phyloP scores from a whole-genome alignment of 2,329 filamentous ascomycete genomes.

The Ophiostoma novo-ulmi region DNA sequence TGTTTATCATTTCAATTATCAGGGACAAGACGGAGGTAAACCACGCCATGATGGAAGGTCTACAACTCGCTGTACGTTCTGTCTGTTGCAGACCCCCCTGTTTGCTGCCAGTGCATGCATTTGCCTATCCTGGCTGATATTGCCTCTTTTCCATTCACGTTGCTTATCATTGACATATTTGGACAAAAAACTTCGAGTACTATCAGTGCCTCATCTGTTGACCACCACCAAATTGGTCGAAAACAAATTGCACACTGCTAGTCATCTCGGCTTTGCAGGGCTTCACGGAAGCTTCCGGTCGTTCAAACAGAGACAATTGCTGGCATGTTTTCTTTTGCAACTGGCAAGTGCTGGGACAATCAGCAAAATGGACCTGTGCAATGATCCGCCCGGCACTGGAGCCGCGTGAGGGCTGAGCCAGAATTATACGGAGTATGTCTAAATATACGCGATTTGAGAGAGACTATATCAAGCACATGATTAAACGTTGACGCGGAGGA shows the following conservation, averaged over 20 bases:
- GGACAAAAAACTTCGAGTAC: neutral
- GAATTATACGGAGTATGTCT: neutral
- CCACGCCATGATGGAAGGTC: neutral
- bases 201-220: neutral
- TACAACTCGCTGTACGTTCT: neutral
- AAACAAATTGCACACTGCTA: neutral
- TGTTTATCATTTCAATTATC: neutral
- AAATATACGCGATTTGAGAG: neutral
- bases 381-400: neutral
- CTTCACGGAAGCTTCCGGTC: slow-evolving; percentile 1
- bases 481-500: slow-evolving; percentile 21
- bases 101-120: slow-evolving; percentile 3
- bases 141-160: neutral
- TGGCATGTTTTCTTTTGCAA: neutral
- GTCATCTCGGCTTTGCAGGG: neutral
- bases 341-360: neutral
- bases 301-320: neutral
- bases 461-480: slow-evolving; percentile 20
- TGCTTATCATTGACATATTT: neutral
- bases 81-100: neutral
- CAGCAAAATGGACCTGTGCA: neutral
- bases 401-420: neutral
- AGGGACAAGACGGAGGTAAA: neutral
- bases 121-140: neutral
- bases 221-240: neutral